phyloP scores from a whole-genome alignment of 2,329 filamentous ascomycete species.

The Fusarium goolgardi region DNA sequence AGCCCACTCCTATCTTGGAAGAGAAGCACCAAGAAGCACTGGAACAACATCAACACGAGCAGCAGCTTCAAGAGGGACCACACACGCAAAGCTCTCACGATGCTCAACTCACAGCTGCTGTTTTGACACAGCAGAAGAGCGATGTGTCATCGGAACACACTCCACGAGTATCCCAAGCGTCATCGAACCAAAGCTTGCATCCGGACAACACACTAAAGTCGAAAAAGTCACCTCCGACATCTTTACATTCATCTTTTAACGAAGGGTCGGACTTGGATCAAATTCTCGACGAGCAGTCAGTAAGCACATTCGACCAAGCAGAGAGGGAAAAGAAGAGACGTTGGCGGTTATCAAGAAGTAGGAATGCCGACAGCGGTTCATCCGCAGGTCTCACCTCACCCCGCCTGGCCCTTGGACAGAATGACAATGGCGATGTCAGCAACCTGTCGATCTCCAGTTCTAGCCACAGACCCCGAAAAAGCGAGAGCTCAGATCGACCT shows the following conservation, averaged over 20 bases:
- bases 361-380: slow-evolving; percentile 67
- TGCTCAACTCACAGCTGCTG: slow-evolving; percentile 29
- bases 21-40: slow-evolving; percentile 35
- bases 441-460: slow-evolving; percentile 75
- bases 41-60: slow-evolving; percentile 31
- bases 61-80: slow-evolving; percentile 13
- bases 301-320: slow-evolving; percentile 56
- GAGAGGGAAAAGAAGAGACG: slow-evolving; percentile 78
- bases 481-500: slow-evolving; percentile 62
- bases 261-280: slow-evolving; percentile 86
- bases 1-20: slow-evolving; percentile 40
- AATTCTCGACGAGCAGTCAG: slow-evolving; percentile 65
- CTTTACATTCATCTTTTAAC: slow-evolving; percentile 80
- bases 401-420: slow-evolving; percentile 66
- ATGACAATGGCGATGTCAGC: slow-evolving; percentile 72
- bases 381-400: slow-evolving; percentile 58
- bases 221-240: slow-evolving; percentile 79
- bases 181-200: slow-evolving; percentile 56
- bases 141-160: slow-evolving; percentile 59
- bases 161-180: slow-evolving; percentile 60
- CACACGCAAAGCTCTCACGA: slow-evolving; percentile 36
- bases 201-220: slow-evolving; percentile 67
- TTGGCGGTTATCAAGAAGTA: slow-evolving; percentile 75
- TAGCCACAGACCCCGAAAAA: slow-evolving; percentile 60
- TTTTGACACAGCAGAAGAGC: slow-evolving; percentile 38